phyloP scores from a whole-genome alignment of 2,329 filamentous ascomycete genomes.

The Xylariaceae sp. region DNA sequence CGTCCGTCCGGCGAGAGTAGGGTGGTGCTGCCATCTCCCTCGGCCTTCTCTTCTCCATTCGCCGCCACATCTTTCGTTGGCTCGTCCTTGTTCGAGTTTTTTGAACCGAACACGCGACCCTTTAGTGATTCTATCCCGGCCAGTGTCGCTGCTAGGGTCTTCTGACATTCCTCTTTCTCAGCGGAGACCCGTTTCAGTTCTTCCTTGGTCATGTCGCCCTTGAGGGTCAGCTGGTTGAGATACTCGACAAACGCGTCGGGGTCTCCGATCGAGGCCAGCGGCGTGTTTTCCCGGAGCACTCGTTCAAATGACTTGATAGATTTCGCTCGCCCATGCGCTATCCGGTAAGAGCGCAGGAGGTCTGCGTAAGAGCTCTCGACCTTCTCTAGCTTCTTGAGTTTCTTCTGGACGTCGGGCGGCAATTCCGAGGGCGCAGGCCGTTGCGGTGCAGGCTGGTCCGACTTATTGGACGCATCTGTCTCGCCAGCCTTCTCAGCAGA shows the following conservation, averaged over 20 bases:
- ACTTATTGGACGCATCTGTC: slow-evolving; percentile 20
- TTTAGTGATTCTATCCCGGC: no score
- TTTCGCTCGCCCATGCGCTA: slow-evolving; percentile 79
- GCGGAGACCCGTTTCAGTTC: slow-evolving; percentile 82
- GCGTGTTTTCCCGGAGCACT: slow-evolving; percentile 84
- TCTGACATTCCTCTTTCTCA: slow-evolving; percentile 69
- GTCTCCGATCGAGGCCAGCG: slow-evolving; percentile 81
- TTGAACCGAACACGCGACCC: no score
- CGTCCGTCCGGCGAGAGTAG: no score
- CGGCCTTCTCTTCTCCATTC: slow-evolving; percentile 61
- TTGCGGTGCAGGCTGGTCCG: slow-evolving; percentile 16
- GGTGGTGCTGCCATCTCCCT: no score
- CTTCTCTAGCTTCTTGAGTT: slow-evolving; percentile 81
- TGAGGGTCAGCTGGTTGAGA: slow-evolving; percentile 76
- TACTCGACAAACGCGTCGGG: slow-evolving; percentile 83
- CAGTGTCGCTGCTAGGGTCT: slow-evolving; percentile 60
- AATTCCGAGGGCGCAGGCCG: slow-evolving; percentile 45
- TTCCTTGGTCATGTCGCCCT: slow-evolving; percentile 88
- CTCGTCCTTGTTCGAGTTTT: neutral
- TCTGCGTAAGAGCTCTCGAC: slow-evolving; percentile 85
- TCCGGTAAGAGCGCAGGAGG: slow-evolving; percentile 82
- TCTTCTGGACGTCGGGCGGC: slow-evolving; percentile 67
- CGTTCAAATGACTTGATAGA: slow-evolving; percentile 92
- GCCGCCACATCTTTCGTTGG: slow-evolving; percentile 4
- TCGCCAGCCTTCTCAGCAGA: slow-evolving; percentile 3